A percentile compares a stretch with the other conserved stretches of the same genome.
Evolutionary conservation across 345 rosid genomes (phyloP).

Genomic region (Garcia nutans): DNA sequence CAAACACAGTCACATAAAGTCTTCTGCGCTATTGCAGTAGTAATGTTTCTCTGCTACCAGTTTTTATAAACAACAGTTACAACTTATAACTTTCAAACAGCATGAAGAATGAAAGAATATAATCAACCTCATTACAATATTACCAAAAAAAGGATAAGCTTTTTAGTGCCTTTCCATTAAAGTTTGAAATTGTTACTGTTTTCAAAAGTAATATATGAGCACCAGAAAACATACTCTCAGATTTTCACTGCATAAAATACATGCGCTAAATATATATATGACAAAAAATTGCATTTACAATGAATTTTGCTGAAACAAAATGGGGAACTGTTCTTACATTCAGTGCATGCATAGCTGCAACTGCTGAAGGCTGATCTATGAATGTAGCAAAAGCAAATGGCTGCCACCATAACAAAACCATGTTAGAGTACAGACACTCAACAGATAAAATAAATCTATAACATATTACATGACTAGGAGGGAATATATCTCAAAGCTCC

Average conservation of each 20-base stretch:
- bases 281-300: neutral
- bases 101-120: slow-evolving; percentile 1
- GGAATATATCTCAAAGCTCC: no score
- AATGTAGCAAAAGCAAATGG: slow-evolving; percentile 87
- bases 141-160: neutral
- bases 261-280: neutral
- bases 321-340: slow-evolving; percentile 50
- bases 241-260: neutral
- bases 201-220: neutral
- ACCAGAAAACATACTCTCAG: neutral
- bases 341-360: slow-evolving; percentile 70
- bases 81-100: neutral
- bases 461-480: neutral
- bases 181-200: neutral
- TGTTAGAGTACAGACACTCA: slow-evolving; percentile 15
- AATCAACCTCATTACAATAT: neutral
- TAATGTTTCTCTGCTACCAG: neutral
- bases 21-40: neutral
- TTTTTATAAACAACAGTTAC: neutral
- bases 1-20: neutral
- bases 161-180: neutral
- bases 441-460: neutral
- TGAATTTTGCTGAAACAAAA: neutral
- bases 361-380: slow-evolving; percentile 68
- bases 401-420: slow-evolving; percentile 35